Evolutionary conservation across 768 basidiomycete species (phyloP).

Genomic region (Clavaria fumosa): DNA sequence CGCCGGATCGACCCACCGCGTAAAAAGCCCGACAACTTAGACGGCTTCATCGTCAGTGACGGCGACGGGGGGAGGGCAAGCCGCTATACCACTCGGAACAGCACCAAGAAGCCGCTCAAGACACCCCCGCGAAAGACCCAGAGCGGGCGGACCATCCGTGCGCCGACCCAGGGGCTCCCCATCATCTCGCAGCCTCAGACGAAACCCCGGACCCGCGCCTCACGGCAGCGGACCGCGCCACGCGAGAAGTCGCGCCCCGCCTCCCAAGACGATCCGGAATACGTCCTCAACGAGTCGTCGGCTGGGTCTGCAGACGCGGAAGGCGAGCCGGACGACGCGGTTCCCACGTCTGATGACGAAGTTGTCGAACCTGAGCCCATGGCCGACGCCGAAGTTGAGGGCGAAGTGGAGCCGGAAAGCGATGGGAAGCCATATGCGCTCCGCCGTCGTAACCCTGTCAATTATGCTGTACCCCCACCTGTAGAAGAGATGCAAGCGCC

Average conservation of each 20-base stretch:
- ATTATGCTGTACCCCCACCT: constrained; percentile 72
- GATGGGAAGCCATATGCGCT: constrained; percentile 49
- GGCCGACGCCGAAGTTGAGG: constrained; percentile 28
- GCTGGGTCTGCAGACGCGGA: constrained; percentile 39
- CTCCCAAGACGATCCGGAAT: constrained; percentile 27
- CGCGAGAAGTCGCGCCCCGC: too few species aligned
- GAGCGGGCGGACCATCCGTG: constrained; percentile 9
- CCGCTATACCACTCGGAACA: too few species aligned
- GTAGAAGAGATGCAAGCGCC: constrained; percentile 52
- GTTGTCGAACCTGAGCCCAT: constrained; percentile 27
- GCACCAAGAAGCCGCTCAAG: too few species aligned
- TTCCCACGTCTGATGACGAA: constrained; percentile 29
- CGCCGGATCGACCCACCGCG: too few species aligned
- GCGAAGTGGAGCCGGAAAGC: constrained; percentile 29
- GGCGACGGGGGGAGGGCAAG: too few species aligned
- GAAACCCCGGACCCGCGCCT: too few species aligned
- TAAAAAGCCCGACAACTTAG: too few species aligned
- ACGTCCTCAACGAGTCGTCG: constrained; percentile 31
- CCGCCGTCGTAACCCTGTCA: constrained; percentile 49
- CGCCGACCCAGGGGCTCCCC: constrained; percentile 12
- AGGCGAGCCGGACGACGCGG: constrained; percentile 42
- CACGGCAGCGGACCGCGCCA: too few species aligned
- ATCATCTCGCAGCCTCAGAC: constrained; percentile 17
- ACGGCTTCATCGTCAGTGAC: too few species aligned
- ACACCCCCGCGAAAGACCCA: background rate